Evolutionary conservation across 495 filamentous ascomycete species (phyloP), one percentile per base, ranked within the genome.

Genomic region (Penicillium ochrochloron): DNA sequence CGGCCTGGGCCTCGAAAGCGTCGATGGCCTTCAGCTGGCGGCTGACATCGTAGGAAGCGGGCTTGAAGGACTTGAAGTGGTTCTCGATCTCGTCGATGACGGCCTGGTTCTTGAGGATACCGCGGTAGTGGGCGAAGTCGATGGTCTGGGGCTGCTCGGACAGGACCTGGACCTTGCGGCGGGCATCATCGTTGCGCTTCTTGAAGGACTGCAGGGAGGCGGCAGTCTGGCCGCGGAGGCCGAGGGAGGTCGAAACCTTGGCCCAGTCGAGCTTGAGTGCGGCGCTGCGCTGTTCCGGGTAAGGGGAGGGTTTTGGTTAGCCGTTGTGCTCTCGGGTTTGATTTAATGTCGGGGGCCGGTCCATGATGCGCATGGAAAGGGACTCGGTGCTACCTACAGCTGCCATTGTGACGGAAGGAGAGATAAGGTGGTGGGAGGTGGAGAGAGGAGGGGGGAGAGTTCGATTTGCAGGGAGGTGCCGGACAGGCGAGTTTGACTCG

Each of bases 211-310:
- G 88, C 57, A 99, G 92, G 59, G 94, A 89, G 67, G 89, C 80
- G 62, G 90, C 92, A 67, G 96, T 99, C 80, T 91, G 90, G 75
- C 96, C 96, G 82, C 91, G 92, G 78, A 99, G 92, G 73, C 95
- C 94, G 73, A 99, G 93, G 72, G 92, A 94, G 78, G 84, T 87
- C 78, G 88, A 88, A 75, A 98, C 86, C 82, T 92, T 92, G 81
- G 84, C 85, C 96, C 96, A 99, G 88, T 99, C 95, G 86, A 99
- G 88, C 88, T 97, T 99, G 81, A 94, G 88, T 83, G 96, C 93
- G 83, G 95, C 94, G 88, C 92, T 95, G 85, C 93, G 90, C 95
- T 98, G 84, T 78, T 66, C 61, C 56, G 64, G 60, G 57, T 69
- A 65, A 57, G 69, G 65, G 65, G 64, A 58, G 60, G 59, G 71